Percentiles rank a stretch among this genome's conserved stretches.
phyloP scores from a whole-genome alignment of 2,329 filamentous ascomycete genomes.

The Aschersonia sp. region DNA sequence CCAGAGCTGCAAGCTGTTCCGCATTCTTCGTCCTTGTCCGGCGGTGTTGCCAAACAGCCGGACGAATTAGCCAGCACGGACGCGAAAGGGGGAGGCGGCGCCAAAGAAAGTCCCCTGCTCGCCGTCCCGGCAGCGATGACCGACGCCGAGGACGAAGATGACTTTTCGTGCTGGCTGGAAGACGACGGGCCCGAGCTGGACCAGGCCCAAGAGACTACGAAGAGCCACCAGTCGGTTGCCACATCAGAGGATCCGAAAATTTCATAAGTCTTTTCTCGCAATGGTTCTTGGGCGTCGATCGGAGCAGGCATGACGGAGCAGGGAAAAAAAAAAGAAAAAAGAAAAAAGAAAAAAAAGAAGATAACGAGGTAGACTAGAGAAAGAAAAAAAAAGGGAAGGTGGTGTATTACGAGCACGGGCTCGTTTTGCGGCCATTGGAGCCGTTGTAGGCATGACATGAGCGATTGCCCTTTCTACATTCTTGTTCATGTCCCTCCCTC shows the following conservation, averaged over 20 bases:
- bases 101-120: slow-evolving; percentile 3
- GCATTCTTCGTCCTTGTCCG: neutral
- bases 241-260: neutral
- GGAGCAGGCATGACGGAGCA: too few species aligned
- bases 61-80: neutral
- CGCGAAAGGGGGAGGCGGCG: neutral
- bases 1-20: neutral
- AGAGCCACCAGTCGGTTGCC: neutral
- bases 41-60: neutral
- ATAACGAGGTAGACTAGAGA: too few species aligned
- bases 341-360: too few species aligned
- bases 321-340: too few species aligned
- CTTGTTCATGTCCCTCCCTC: too few species aligned
- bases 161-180: slow-evolving; percentile 14
- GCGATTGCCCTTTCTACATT: too few species aligned
- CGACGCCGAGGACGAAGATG: slow-evolving; percentile 9
- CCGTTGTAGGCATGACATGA: too few species aligned
- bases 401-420: too few species aligned
- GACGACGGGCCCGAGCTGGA: slow-evolving; percentile 4
- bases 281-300: too few species aligned
- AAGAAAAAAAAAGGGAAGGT: too few species aligned
- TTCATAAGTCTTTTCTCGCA: neutral
- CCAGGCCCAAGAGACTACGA: neutral
- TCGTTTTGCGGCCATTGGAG: too few species aligned
- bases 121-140: slow-evolving; percentile 6